Base-by-base conservation (phyloP, 768 basidiomycete species). In the Rhizopogon roseolus region DNA sequence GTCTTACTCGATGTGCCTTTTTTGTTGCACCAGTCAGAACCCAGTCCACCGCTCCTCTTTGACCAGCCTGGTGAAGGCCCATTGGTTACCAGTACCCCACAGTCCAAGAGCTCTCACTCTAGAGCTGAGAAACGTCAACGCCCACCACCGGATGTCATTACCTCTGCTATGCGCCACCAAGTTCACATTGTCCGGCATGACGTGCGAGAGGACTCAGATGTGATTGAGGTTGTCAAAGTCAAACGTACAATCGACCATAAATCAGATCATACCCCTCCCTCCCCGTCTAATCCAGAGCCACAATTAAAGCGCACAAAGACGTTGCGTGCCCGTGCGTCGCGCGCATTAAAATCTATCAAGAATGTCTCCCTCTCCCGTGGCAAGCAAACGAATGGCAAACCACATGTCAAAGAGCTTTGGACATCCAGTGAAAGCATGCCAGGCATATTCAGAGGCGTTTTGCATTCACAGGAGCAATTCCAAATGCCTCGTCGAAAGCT, bases 171-270 rank as follows among this genome's bases (percentile, higher is more conserved):
- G 25, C 53, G 65, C 4, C 64, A 52, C 50, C 54, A 64, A 34
- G 27, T 57, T 36, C 39, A 39, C 44, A 25, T 28, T 16, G 52
- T 55, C 34, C 58, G 53, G 50, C 65, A 62, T 39, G 75, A 70
- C 14, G 66, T 76, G 54, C 80, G 79, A 55, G 81, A 79, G 17
- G 69, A 69, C 52, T 65, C 62, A 37, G 82, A 83, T 59, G 75
- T 85, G 36, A 68, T 84, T 13, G 84, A 86, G 62, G 78, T 85
- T 29, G 71, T 85, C 38, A 83, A 81, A 62, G 76, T 85, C 54
- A 72, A 76, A 57, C 76, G 81, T 37, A 41, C 41, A 40, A 64
- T 66, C 46, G 66, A 66, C 17, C 16, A 48, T 25, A 36, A 36
- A 48, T 25, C 5, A 25, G 32, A 48, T 36, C 34, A 48, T 7